A percentile compares a stretch with the other conserved stretches of the same genome.
Conservation (phyloP, 140 eudicot genomes). For the Senecio squalidus region DNA sequence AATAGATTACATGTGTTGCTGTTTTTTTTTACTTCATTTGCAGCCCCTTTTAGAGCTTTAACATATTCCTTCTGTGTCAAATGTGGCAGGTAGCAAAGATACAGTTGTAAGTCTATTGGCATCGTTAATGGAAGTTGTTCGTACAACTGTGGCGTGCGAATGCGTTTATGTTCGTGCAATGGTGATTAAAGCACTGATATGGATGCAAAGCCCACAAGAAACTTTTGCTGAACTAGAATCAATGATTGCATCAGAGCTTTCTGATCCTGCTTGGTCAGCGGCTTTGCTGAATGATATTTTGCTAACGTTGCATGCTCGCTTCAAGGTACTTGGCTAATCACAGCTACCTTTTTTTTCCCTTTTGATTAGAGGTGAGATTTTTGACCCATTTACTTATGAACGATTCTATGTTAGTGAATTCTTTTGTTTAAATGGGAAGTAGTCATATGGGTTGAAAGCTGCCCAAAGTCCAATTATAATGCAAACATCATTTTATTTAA, state of each 20-base stretch:
- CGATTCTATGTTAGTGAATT: too few relatives aligned
- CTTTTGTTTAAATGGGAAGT: too few relatives aligned
- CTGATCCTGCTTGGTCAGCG: conserved; percentile 99
- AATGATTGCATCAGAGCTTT: conserved; percentile 91
- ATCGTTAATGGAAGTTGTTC: conserved; percentile 94
- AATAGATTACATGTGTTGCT: neutral
- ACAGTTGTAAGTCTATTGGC: conserved; percentile 80
- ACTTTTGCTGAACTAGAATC: conserved; percentile 83
- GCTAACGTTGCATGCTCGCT: conserved; percentile 98
- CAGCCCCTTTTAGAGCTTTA: conserved; percentile 31
- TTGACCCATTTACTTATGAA: too few relatives aligned
- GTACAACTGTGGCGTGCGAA: conserved; percentile 98
- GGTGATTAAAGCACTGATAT: conserved; percentile 94
- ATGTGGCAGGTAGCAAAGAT: conserved; percentile 63
- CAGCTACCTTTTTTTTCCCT: neutral
- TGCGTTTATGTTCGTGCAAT: conserved; percentile 97
- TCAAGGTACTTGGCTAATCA: conserved; percentile 52
- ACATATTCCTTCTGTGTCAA: conserved; percentile 43
- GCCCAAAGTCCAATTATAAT: too few relatives aligned
- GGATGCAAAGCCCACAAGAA: conserved; percentile 99
- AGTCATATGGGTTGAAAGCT: too few relatives aligned
- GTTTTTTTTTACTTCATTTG: conserved; percentile 10
- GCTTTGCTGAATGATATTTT: conserved; percentile 74
- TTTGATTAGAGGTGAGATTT: too few relatives aligned
- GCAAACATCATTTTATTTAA: too few relatives aligned